Evolutionary conservation across 2,329 filamentous ascomycete genomes (phyloP).

Genomic region (Camillea tinctor): DNA sequence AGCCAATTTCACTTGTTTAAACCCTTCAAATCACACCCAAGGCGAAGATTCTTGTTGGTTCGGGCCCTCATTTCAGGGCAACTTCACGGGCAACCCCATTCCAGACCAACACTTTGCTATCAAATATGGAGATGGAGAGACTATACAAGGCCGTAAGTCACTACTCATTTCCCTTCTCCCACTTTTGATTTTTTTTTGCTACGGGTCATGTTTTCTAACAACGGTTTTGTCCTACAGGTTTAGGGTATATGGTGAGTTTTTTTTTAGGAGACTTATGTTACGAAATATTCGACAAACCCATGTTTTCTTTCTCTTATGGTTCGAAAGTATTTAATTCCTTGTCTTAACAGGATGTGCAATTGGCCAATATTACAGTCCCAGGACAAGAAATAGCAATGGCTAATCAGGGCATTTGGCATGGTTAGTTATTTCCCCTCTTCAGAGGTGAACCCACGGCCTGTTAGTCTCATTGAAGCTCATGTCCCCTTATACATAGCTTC

Average conservation of each 20-base stretch:
- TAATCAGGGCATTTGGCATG: slow-evolving; percentile 49
- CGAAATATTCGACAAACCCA: neutral
- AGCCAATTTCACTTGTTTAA: slow-evolving; percentile 42
- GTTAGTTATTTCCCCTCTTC: slow-evolving; percentile 31
- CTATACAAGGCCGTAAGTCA: slow-evolving; percentile 39
- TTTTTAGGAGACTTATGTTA: slow-evolving; percentile 10
- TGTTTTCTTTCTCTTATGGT: neutral
- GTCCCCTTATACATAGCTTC: neutral
- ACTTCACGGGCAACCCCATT: slow-evolving; percentile 41
- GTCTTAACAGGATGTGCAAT: slow-evolving; percentile 39
- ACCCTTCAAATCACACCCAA: slow-evolving; percentile 30
- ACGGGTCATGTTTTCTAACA: neutral
- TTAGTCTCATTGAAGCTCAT: neutral
- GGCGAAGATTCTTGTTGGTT: slow-evolving; percentile 40
- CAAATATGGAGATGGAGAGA: slow-evolving; percentile 49
- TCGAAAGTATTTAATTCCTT: neutral
- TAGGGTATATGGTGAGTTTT: slow-evolving; percentile 15
- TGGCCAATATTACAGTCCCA: slow-evolving; percentile 44
- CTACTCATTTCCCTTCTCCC: neutral
- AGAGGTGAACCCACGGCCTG: neutral
- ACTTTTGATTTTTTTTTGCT: neutral
- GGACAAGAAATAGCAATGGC: slow-evolving; percentile 49
- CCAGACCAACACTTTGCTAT: slow-evolving; percentile 46
- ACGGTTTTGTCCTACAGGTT: slow-evolving; percentile 1
- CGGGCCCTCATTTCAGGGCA: slow-evolving; percentile 37